Evolutionary conservation across 2,329 filamentous ascomycete genomes (phyloP).

Genomic region (Hymenoscyphus fraxineus): DNA sequence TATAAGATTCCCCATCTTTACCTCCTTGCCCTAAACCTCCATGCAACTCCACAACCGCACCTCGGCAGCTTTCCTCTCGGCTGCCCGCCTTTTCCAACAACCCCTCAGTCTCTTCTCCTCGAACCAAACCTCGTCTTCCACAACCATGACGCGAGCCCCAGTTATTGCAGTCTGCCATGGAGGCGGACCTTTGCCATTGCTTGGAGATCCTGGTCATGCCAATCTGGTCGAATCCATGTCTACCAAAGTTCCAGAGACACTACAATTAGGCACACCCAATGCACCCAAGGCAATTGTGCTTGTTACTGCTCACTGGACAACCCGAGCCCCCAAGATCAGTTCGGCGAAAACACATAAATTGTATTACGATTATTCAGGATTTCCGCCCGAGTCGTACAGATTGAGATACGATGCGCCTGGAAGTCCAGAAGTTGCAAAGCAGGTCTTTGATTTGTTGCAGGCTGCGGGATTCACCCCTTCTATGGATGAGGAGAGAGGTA

Average conservation of each 20-base stretch:
- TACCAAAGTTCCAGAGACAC: constrained; percentile 51
- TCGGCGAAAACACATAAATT: constrained; percentile 45
- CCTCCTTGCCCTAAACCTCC: not conserved
- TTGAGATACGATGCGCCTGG: constrained; percentile 56
- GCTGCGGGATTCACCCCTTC: constrained; percentile 39
- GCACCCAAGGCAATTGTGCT: constrained; percentile 68
- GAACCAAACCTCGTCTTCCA: not conserved
- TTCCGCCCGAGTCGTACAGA: constrained; percentile 52
- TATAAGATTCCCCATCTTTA: constrained; percentile 1
- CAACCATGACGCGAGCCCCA: constrained; percentile 18
- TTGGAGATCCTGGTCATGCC: constrained; percentile 51
- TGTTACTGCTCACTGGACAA: constrained; percentile 73
- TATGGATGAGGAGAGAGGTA: constrained; percentile 26
- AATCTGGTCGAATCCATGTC: constrained; percentile 49
- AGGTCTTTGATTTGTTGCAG: constrained; percentile 45
- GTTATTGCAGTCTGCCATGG: constrained; percentile 28
- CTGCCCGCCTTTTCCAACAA: constrained; percentile 12
- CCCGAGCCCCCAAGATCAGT: constrained; percentile 52
- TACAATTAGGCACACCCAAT: constrained; percentile 49
- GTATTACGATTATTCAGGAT: constrained; percentile 57
- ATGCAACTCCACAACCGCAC: constrained; percentile 20
- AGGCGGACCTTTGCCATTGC: constrained; percentile 52
- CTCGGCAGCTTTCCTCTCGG: constrained; percentile 10
- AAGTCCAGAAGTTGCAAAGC: constrained; percentile 48
- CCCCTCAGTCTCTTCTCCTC: constrained; percentile 9